Percentiles rank a stretch among this genome's conserved stretches.
phyloP scores from a whole-genome alignment of 345 rosid genomes.

The Gynandropsis gynandra region DNA sequence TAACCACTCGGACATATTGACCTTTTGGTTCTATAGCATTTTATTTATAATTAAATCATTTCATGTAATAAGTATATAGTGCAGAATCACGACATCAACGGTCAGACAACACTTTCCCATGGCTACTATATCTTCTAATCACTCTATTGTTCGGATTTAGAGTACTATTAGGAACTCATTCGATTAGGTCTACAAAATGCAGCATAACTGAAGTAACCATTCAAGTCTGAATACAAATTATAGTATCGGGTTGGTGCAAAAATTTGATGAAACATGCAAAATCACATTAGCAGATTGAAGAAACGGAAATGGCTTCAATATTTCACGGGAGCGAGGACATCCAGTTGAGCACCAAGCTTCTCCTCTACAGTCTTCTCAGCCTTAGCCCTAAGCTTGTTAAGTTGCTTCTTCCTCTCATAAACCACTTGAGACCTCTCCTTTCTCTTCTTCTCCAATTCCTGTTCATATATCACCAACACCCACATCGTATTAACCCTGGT shows the following conservation, averaged over 20 bases:
- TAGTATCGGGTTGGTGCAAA: not conserved
- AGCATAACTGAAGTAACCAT: no score
- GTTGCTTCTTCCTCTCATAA: constrained; percentile 75
- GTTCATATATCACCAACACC: constrained; percentile 6
- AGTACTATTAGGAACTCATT: no score
- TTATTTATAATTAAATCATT: no score
- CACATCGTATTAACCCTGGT: not conserved
- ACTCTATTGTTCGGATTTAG: no score
- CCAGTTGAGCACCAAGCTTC: constrained; percentile 67
- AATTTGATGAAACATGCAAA: constrained; percentile 3
- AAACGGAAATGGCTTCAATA: constrained; percentile 27
- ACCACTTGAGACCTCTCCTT: constrained; percentile 58
- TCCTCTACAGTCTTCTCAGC: constrained; percentile 78
- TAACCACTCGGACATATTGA: constrained; percentile 99
- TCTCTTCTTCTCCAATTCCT: constrained; percentile 84
- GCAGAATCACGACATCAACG: no score
- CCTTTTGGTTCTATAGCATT: no score
- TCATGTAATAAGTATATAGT: no score
- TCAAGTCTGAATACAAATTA: not conserved
- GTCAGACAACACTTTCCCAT: no score
- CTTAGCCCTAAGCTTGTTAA: constrained; percentile 62
- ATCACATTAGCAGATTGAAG: not conserved
- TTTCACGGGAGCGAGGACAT: constrained; percentile 52
- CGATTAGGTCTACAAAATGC: no score
- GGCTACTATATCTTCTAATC: no score